Evolutionary conservation across 192 early-diverging fungal species (phyloP), one percentile per base, ranked within the genome.

Genomic region (Backusella tuberculispora): DNA sequence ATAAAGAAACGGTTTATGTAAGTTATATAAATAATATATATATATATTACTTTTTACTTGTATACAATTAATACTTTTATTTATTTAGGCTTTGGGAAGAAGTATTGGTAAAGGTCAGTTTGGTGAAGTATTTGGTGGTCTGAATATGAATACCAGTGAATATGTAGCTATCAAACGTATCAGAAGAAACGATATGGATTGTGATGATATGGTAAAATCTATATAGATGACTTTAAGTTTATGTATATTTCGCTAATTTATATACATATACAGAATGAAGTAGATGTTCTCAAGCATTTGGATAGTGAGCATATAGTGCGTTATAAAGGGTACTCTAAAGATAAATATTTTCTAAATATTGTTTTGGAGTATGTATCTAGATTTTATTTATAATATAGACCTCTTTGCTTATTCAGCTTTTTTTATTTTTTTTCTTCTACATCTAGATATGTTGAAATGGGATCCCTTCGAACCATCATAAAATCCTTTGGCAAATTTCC

Each of bases 101-200:
- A 91, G 92, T 64, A 97, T 97, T 66, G 95, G 95, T 1, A 88
- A 90, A 45, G 95, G 95, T 5, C 94, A 97, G 71, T 97, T 95
- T 83, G 95, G 94, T 14, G 84, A 93, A 3, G 95, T 97, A 6
- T 95, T 53, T 75, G 88, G 94, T 21, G 93, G 92, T 17, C 76
- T 95, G 7, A 87, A 95, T 79, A 77, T 96, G 15, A 86, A 88
- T 14, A 92, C 88, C 5, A 93, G 93, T 4, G 89, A 95, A 73
- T 91, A 95, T 83, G 90, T 94, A 14, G 95, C 95, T 0, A 88
- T 97, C 38, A 97, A 97, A 79, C 88, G 95, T 63, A 95, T 97
- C 48, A 87, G 89, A 71, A 78, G 95, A 6, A 89, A 88, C 24
- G 67, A 76, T 26, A 66, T 74, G 66, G 84, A 88, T 70, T 87